Percentiles rank a stretch among this genome's conserved stretches.
Conservation (phyloP, 495 filamentous ascomycete genomes). For the Ramalina peruviana region DNA sequence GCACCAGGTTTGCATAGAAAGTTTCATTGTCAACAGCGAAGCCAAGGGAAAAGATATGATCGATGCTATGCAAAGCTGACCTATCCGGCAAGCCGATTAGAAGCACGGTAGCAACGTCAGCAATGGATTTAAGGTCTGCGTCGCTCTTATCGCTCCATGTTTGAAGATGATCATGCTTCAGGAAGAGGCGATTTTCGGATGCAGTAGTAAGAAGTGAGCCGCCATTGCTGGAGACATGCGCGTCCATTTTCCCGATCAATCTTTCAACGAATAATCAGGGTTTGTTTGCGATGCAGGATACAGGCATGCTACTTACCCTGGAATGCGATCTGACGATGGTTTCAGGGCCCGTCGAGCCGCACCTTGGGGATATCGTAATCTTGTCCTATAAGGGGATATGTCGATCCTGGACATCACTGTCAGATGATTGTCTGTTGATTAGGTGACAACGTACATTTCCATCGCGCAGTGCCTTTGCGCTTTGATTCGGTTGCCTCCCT, state of each 20-base stretch:
- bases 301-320: neutral
- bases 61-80: neutral
- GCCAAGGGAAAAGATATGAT: neutral
- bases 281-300: neutral
- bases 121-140: slow-evolving; percentile 4
- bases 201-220: slow-evolving; percentile 2
- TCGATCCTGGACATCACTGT: neutral
- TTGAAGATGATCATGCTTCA: slow-evolving; percentile 6
- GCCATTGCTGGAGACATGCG: neutral
- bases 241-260: slow-evolving; percentile 12
- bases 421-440: neutral
- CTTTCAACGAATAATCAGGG: slow-evolving; percentile 2
- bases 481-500: neutral
- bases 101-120: slow-evolving; percentile 6
- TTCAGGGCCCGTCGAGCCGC: neutral
- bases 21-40: slow-evolving; percentile 6
- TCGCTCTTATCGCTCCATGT: neutral
- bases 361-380: neutral
- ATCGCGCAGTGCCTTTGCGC: slow-evolving; percentile 2
- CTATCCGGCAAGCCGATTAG: slow-evolving; percentile 5
- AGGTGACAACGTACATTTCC: neutral
- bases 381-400: neutral
- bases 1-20: slow-evolving; percentile 13
- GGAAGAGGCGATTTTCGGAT: slow-evolving; percentile 12
- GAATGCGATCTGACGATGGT: neutral